Conservation (phyloP, 768 basidiomycete species). For the Exidia glandulosa region DNA sequence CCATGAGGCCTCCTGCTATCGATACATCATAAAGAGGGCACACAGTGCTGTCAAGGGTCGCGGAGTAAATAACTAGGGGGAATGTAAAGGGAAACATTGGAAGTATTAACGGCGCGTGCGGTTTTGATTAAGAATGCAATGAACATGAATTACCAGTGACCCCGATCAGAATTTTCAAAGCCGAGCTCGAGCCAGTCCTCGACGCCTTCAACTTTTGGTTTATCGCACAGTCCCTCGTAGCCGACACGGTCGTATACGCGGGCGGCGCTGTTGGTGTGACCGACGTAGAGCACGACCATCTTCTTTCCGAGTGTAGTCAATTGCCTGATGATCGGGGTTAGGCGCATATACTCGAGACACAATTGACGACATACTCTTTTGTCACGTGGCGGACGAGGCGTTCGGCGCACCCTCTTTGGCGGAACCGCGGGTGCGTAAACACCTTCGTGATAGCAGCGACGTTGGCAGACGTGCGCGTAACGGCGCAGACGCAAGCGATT, state of each 20-base stretch:
- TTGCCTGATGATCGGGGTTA: conserved; percentile 19
- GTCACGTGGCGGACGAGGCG: conserved; percentile 50
- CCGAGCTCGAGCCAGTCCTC: conserved; percentile 59
- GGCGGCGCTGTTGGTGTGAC: conserved; percentile 40
- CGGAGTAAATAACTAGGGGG: no score
- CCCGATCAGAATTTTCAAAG: conserved; percentile 40
- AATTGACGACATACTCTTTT: conserved; percentile 30
- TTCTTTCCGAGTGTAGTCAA: conserved; percentile 34
- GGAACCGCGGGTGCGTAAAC: conserved; percentile 43
- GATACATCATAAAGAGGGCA: no score
- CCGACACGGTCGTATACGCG: conserved; percentile 55
- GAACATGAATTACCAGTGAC: conserved; percentile 71
- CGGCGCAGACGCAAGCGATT: conserved; percentile 57
- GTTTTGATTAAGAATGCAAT: no score
- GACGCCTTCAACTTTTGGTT: conserved; percentile 28
- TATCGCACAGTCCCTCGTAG: conserved; percentile 42
- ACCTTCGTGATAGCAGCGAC: conserved; percentile 66
- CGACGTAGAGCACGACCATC: conserved; percentile 56
- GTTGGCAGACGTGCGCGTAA: conserved; percentile 45
- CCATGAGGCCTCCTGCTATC: no score
- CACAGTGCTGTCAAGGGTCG: no score
- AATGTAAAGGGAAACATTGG: no score
- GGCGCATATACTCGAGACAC: background rate
- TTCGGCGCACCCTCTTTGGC: conserved; percentile 46
- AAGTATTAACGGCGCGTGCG: no score